Evolutionary conservation across 2,329 filamentous ascomycete species (phyloP).

Genomic region (Pseudogymnoascus sp.): DNA sequence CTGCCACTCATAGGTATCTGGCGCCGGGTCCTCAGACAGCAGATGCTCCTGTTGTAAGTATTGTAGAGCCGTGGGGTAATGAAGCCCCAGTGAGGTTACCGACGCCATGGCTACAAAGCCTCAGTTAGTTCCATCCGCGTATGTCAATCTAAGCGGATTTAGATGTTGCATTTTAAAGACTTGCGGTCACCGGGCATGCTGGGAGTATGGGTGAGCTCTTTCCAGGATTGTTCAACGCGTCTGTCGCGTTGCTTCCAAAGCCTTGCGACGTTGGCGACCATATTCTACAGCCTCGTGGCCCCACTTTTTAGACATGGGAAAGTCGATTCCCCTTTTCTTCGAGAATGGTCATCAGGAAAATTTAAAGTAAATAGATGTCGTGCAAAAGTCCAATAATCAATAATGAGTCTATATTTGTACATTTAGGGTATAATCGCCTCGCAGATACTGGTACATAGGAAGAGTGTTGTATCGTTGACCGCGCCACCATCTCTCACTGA

Average conservation of each 20-base stretch:
- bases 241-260: background rate
- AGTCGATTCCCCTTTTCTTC: background rate
- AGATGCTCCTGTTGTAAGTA: conserved; percentile 77
- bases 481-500: background rate
- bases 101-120: conserved; percentile 61
- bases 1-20: conserved; percentile 68
- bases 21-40: conserved; percentile 57
- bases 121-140: background rate
- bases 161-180: background rate
- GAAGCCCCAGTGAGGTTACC: conserved; percentile 82
- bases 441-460: background rate
- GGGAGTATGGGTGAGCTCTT: background rate
- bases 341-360: background rate
- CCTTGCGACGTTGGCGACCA: background rate
- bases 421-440: background rate
- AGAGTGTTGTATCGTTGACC: background rate
- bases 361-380: background rate
- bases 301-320: conserved; percentile 1
- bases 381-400: background rate
- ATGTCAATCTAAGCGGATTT: background rate
- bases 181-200: background rate
- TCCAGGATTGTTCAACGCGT: conserved; percentile 5
- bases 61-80: conserved; percentile 74
- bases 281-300: background rate
- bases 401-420: background rate